Percentiles rank a stretch among this genome's conserved stretches.
phyloP scores from a whole-genome alignment of 129 eudicot species.

The Flaveria brownii region DNA sequence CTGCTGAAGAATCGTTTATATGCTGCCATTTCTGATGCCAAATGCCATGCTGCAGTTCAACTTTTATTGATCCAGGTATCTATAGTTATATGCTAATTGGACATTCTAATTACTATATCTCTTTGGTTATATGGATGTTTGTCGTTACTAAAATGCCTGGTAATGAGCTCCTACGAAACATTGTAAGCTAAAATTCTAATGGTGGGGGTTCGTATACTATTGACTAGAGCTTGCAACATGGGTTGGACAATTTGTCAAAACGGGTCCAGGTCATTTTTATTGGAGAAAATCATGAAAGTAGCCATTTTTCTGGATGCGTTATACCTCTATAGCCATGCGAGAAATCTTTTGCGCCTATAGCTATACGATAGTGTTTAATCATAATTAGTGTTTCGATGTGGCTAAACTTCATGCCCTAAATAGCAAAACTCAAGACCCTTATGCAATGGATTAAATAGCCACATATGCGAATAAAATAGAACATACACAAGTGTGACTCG shows the following conservation, averaged over 20 bases:
- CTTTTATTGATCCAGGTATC: constrained; percentile 85
- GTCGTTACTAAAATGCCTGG: constrained; percentile 2
- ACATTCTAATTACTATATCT: neutral
- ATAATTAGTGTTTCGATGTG: no score
- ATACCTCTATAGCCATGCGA: no score
- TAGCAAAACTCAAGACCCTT: no score
- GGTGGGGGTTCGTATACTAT: neutral
- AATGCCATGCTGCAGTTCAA: constrained; percentile 88
- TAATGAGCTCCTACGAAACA: neutral
- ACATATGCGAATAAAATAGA: no score
- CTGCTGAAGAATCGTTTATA: constrained; percentile 50
- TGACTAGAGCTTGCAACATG: neutral
- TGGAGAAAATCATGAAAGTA: no score
- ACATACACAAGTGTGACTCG: no score
- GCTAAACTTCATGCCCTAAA: no score
- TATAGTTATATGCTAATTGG: constrained; percentile 1
- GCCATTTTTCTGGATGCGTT: no score
- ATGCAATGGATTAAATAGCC: no score
- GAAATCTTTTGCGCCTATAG: no score
- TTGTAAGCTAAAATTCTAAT: neutral
- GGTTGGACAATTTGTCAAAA: neutral
- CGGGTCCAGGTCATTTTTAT: neutral
- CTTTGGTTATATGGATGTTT: neutral
- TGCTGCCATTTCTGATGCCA: constrained; percentile 73
- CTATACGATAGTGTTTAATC: no score